A percentile compares a stretch with the other conserved stretches of the same genome.
These are phyloP conservation scores for Trichoderma atroviride DNA, from an alignment of 2,329 filamentous ascomycete genomes.

Conservation along the genomic window DNA sequence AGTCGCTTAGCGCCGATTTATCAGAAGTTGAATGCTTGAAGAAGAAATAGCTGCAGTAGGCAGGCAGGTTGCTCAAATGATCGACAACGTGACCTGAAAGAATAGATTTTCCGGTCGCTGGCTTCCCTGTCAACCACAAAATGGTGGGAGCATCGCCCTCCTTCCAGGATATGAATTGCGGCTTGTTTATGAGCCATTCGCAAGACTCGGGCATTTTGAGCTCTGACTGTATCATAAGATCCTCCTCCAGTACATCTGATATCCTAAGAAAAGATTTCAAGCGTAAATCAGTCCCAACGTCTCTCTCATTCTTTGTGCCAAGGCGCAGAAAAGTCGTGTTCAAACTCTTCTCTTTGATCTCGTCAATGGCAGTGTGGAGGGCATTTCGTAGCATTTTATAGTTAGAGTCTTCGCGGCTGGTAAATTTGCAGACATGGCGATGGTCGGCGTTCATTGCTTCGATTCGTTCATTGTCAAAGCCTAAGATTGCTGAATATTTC, in stretches of 20 bases:
- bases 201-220: conserved; percentile 19
- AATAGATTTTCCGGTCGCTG: conserved; percentile 20
- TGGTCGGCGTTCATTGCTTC: conserved; percentile 23
- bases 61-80: not conserved
- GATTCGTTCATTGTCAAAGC: conserved; percentile 18
- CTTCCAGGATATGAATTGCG: conserved; percentile 3
- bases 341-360: conserved; percentile 2
- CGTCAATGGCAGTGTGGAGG: conserved; percentile 14
- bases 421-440: conserved; percentile 20
- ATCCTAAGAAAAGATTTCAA: conserved; percentile 8
- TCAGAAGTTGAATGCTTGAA: not conserved
- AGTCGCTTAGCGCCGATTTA: not conserved
- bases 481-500: conserved; percentile 21
- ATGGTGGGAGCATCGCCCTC: not conserved
- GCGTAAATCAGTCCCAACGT: not conserved
- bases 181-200: conserved; percentile 17
- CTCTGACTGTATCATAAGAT: conserved; percentile 1
- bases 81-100: conserved; percentile 12
- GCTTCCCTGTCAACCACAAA: conserved; percentile 16
- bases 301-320: not conserved
- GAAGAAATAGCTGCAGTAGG: conserved; percentile 8
- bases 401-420: not conserved
- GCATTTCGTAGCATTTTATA: conserved; percentile 24
- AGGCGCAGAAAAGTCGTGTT: not conserved
- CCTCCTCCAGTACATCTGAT: conserved; percentile 12